Conservation (phyloP, 2,329 filamentous ascomycete genomes). For the Metarhizium brunneum region DNA sequence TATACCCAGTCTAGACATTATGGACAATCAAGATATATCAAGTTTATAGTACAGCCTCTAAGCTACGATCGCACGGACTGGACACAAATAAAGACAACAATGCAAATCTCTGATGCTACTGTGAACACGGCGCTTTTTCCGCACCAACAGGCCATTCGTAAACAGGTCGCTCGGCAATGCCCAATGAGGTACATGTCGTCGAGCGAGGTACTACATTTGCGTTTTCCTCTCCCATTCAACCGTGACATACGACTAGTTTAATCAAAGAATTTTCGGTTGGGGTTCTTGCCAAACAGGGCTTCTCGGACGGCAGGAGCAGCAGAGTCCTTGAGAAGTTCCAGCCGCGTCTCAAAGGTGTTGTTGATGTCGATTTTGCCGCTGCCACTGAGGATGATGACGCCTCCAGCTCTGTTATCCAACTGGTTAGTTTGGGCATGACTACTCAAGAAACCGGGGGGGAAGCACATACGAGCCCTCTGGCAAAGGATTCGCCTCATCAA, state of each 20-base stretch:
- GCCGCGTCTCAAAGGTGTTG: slow-evolving; percentile 91
- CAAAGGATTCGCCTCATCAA: slow-evolving; percentile 73
- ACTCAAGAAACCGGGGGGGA: neutral
- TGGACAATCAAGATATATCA: neutral
- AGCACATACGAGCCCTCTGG: slow-evolving; percentile 71
- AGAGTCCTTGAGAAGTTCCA: slow-evolving; percentile 75
- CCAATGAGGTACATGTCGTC: slow-evolving; percentile 10
- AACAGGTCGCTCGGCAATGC: neutral
- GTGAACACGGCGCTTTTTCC: neutral
- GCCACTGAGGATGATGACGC: slow-evolving; percentile 70
- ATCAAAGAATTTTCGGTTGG: slow-evolving; percentile 92
- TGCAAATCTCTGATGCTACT: slow-evolving; percentile 12
- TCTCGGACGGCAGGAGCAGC: slow-evolving; percentile 77
- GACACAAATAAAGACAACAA: slow-evolving; percentile 11
- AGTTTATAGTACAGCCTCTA: slow-evolving; percentile 24
- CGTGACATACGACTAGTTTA: slow-evolving; percentile 33
- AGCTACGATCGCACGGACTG: slow-evolving; percentile 13
- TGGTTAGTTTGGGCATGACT: neutral
- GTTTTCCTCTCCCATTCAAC: neutral
- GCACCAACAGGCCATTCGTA: neutral
- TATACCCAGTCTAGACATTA: neutral
- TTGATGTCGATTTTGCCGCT: slow-evolving; percentile 95
- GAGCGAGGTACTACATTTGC: neutral
- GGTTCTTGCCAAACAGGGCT: slow-evolving; percentile 87
- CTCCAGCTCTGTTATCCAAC: slow-evolving; percentile 58